Percentiles rank a stretch among this genome's conserved stretches.
phyloP scores from a whole-genome alignment of 345 rosid species.

The Lepidium africanum region DNA sequence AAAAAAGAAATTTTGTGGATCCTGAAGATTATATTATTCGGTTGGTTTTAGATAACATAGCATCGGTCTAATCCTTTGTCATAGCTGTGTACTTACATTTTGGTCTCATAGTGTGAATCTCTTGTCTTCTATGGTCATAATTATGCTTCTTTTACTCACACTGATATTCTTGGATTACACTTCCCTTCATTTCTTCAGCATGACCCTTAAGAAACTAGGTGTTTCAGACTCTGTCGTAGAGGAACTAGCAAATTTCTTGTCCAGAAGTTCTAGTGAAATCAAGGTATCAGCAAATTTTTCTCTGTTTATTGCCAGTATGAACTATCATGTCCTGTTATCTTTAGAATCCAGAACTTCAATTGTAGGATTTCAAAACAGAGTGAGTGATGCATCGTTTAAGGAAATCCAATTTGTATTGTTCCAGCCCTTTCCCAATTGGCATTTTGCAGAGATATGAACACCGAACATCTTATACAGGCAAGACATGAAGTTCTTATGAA shows the following conservation, averaged over 20 bases:
- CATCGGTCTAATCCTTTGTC: background rate
- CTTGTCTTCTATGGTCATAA: background rate
- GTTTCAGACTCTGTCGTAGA: slow-evolving; percentile 62
- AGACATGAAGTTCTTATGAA: slow-evolving; percentile 70
- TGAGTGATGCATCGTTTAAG: slow-evolving; percentile 2
- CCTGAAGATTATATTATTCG: slow-evolving; percentile 84
- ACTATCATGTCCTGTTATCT: background rate
- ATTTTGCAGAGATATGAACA: slow-evolving; percentile 95
- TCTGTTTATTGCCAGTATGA: background rate
- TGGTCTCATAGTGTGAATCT: background rate
- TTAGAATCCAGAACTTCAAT: slow-evolving; percentile 9
- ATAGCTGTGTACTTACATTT: slow-evolving; percentile 4
- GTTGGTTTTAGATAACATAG: slow-evolving; percentile 42
- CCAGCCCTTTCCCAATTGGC: slow-evolving; percentile 83
- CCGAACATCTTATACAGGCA: slow-evolving; percentile 99
- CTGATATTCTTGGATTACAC: background rate
- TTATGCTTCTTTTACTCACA: background rate
- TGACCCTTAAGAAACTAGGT: slow-evolving; percentile 71
- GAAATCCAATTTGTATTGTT: slow-evolving; percentile 47
- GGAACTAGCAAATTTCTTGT: slow-evolving; percentile 56
- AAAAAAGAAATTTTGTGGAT: slow-evolving; percentile 60
- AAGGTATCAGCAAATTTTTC: slow-evolving; percentile 45
- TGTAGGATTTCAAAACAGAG: slow-evolving; percentile 11
- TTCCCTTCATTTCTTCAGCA: slow-evolving; percentile 43
- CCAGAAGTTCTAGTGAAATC: slow-evolving; percentile 64